phyloP scores from a whole-genome alignment of 2,329 filamentous ascomycete genomes.

The Trichoderma koningii region DNA sequence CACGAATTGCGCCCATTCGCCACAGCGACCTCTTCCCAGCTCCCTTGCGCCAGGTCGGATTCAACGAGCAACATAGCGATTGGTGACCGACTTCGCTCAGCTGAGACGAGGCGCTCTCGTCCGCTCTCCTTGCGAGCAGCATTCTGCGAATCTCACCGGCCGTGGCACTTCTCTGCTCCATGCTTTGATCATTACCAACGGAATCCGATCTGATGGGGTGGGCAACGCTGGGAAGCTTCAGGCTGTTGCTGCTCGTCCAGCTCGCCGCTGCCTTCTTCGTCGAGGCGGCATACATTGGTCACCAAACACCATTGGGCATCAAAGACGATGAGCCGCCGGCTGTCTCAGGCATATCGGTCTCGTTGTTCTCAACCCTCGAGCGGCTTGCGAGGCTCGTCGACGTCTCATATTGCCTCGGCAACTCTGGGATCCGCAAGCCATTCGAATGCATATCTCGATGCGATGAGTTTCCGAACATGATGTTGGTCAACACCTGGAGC shows the following conservation, averaged over 20 bases:
- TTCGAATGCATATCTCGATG: constrained; percentile 87
- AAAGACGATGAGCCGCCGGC: neutral
- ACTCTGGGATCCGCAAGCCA: constrained; percentile 76
- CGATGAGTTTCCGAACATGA: constrained; percentile 76
- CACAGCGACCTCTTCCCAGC: neutral
- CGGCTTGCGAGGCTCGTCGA: constrained; percentile 90
- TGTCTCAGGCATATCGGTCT: constrained; percentile 50
- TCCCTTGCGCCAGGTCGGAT: constrained; percentile 3
- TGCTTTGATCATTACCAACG: constrained; percentile 11
- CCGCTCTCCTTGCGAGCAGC: neutral
- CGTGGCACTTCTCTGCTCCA: neutral
- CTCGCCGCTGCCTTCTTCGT: constrained; percentile 4
- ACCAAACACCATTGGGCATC: constrained; percentile 16
- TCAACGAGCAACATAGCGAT: neutral
- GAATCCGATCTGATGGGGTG: constrained; percentile 10
- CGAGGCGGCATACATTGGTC: constrained; percentile 14
- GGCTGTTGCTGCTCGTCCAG: constrained; percentile 17
- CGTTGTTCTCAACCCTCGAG: constrained; percentile 79
- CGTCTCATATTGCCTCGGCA: constrained; percentile 90
- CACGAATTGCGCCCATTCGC: neutral
- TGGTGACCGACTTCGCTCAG: neutral
- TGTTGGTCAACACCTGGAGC: constrained; percentile 84
- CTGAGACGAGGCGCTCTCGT: neutral
- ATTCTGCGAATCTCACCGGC: neutral
- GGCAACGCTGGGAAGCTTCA: constrained; percentile 13